Percentiles rank a stretch among this genome's conserved stretches.
Evolutionary conservation across 2,329 filamentous ascomycete genomes (phyloP).

Genomic region (Aspergillus awamori): DNA sequence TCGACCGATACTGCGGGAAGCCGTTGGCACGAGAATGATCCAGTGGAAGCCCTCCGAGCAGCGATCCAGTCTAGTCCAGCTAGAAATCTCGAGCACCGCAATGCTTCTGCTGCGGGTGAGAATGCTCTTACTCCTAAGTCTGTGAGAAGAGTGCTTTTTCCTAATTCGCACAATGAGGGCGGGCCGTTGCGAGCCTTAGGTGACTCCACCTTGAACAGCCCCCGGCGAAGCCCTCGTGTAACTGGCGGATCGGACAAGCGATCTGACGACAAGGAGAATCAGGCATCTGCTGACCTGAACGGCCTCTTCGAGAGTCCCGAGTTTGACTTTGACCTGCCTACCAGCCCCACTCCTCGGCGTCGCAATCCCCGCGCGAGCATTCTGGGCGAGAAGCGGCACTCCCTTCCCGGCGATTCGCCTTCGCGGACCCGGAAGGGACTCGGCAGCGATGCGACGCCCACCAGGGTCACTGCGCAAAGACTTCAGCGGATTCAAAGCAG

Average conservation of each 20-base stretch:
- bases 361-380: slow-evolving; percentile 54
- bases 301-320: slow-evolving; percentile 66
- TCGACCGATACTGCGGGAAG: slow-evolving; percentile 36
- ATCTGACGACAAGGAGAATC: slow-evolving; percentile 61
- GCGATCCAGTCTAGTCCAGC: slow-evolving; percentile 66
- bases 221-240: slow-evolving; percentile 48
- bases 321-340: slow-evolving; percentile 57
- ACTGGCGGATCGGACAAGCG: slow-evolving; percentile 43
- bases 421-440: slow-evolving; percentile 28
- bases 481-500: slow-evolving; percentile 37
- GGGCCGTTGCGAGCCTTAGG: slow-evolving; percentile 41
- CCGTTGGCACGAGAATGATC: slow-evolving; percentile 43
- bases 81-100: slow-evolving; percentile 51
- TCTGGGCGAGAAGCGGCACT: slow-evolving; percentile 38
- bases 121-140: slow-evolving; percentile 60
- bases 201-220: slow-evolving; percentile 50
- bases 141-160: slow-evolving; percentile 49
- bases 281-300: slow-evolving; percentile 55
- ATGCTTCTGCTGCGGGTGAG: slow-evolving; percentile 46
- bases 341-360: slow-evolving; percentile 56
- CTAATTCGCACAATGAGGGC: slow-evolving; percentile 39
- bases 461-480: slow-evolving; percentile 37
- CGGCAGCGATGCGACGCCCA: slow-evolving; percentile 27
- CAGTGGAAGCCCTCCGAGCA: slow-evolving; percentile 52
- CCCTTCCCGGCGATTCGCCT: slow-evolving; percentile 42